Evolutionary conservation across 2,329 filamentous ascomycete genomes (phyloP), one percentile per base, ranked within the genome.

Genomic region (Talaromyces verruculosus): DNA sequence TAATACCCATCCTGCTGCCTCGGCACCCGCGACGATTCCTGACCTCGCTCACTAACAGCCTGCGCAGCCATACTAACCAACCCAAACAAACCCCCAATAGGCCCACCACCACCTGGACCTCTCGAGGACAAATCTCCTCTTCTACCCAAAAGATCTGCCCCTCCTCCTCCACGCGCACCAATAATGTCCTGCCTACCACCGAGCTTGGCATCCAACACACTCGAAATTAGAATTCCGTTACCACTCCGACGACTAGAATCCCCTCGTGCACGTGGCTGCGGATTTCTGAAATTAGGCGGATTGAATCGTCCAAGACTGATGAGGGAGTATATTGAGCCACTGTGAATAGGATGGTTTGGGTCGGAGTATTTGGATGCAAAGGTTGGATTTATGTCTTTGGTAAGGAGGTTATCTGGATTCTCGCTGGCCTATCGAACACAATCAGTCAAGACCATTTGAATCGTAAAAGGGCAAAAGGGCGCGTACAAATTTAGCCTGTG

Each of bases 321-420:
- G 22, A 67, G 60, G 0, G 53, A 60, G 19, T 59, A 39, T n/a
- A 64, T 35, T 2, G 51, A 63, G 17, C 61, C 65, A 15, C 41
- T 64, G 19, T 63, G 45, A 10, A 63, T 60, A n/a, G 65, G 65
- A 11, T 67, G 65, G 4, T 58, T 60, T 33, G 65, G 65, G 35
- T 67, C 65, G 17, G 60, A 47, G 19, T 64, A 67, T 53, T 63
- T 63, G 10, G 57, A 61, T 13, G 37, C 47, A n/a, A 65, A 65
- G 4, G 22, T 53, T 17, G 63, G 63, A n/a, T 65, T 65, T 5
- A 58, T 25, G 13, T 45, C 62, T 15, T 60, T 53, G 7, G 64
- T 37, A 13, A 65, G 58, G 6, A 57, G 47, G 22, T 51, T 65
- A 30, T 65, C 47, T 19, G 58, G 64, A 33, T 65, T 65, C 22